Evolutionary conservation across 805 yeast genomes (phyloP).

Genomic region (Jamesozyma hellenica): DNA sequence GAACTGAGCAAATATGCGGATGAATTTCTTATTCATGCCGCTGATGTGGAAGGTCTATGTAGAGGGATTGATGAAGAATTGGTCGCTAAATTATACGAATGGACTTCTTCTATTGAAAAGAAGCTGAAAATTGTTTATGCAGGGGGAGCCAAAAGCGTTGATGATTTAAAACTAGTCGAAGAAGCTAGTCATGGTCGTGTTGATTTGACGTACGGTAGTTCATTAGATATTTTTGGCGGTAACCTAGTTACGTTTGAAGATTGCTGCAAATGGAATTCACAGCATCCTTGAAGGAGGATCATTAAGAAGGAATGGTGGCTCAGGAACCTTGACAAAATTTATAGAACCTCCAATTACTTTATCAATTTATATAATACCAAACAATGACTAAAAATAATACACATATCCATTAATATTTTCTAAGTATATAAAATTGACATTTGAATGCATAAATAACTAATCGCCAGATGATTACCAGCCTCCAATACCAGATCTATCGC

Average conservation of each 20-base stretch:
- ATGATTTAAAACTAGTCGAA: conserved; percentile 60
- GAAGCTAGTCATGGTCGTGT: conserved; percentile 68
- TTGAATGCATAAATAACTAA: no score
- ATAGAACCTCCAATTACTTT: not conserved
- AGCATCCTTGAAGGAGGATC: not conserved
- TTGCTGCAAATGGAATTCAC: conserved; percentile 61
- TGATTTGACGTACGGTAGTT: conserved; percentile 87
- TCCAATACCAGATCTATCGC: conserved; percentile 19
- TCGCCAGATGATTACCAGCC: conserved; percentile 19
- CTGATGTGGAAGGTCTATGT: conserved; percentile 96
- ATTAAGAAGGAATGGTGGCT: no score
- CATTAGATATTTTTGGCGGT: conserved; percentile 94
- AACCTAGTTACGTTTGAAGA: conserved; percentile 63
- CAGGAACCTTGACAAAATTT: no score
- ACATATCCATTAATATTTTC: no score
- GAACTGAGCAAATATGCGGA: conserved; percentile 55
- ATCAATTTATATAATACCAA: no score
- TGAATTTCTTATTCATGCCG: conserved; percentile 92
- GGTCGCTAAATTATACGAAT: conserved; percentile 61
- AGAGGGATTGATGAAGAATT: conserved; percentile 80
- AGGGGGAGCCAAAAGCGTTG: conserved; percentile 80
- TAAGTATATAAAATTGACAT: no score
- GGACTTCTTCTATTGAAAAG: conserved; percentile 40
- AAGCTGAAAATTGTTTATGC: conserved; percentile 81
- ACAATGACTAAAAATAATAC: no score